Conservation (phyloP, 139 green algal genomes). For the Ulvella scutata region DNA sequence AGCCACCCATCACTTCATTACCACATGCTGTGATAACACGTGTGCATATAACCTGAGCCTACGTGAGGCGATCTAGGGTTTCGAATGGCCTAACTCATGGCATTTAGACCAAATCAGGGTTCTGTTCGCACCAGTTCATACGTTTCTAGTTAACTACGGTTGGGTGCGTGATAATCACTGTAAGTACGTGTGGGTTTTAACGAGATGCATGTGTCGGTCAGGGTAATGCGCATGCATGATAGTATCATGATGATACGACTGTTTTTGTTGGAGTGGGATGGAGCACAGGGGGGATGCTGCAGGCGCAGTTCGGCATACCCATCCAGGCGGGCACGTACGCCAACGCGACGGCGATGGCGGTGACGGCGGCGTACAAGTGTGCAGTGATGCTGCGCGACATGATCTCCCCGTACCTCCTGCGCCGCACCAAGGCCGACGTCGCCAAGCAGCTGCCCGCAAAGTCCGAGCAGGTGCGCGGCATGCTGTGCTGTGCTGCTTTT, state of each 20-base stretch:
- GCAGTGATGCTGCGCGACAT: conserved; percentile 88
- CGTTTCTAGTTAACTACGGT: too few relatives aligned
- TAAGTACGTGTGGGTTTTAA: too few relatives aligned
- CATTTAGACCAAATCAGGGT: too few relatives aligned
- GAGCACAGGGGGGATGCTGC: background rate
- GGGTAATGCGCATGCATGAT: too few relatives aligned
- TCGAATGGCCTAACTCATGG: too few relatives aligned
- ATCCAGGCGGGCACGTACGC: conserved; percentile 68
- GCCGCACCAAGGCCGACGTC: conserved; percentile 84
- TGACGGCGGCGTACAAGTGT: conserved; percentile 41
- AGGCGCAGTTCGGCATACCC: background rate
- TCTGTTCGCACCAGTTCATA: too few relatives aligned
- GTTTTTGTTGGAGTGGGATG: background rate
- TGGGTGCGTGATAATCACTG: too few relatives aligned
- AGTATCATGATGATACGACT: background rate
- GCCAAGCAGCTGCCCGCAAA: conserved; percentile 74
- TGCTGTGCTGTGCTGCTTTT: background rate
- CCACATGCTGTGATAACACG: too few relatives aligned
- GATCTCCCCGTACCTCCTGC: conserved; percentile 89
- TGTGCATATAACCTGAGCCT: background rate
- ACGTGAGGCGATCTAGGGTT: too few relatives aligned
- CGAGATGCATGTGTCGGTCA: too few relatives aligned
- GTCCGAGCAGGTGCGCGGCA: conserved; percentile 61
- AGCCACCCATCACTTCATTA: too few relatives aligned
- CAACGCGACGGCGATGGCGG: conserved; percentile 45